Percentiles rank a stretch among this genome's conserved stretches.
phyloP scores from a whole-genome alignment of 2,329 filamentous ascomycete species.

The Xylariaceae sp. region DNA sequence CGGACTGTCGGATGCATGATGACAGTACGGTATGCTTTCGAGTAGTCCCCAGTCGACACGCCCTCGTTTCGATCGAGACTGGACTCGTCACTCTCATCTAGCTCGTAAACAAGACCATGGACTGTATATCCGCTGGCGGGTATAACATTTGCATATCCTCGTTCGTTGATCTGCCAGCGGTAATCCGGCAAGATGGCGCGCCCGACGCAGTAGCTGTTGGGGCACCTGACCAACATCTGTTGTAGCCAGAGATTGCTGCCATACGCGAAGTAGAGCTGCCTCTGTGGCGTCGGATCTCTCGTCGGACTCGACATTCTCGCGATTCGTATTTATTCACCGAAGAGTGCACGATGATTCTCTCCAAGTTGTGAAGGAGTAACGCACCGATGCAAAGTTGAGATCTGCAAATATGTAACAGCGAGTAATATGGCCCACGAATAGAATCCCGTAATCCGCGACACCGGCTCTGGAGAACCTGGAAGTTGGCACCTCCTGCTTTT shows the following conservation, averaged over 20 bases:
- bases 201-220: conserved; percentile 1
- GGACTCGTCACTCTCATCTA: conserved; percentile 1
- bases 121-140: conserved; percentile 3
- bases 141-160: conserved; percentile 3
- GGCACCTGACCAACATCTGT: conserved; percentile 6
- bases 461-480: neutral
- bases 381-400: neutral
- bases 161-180: conserved; percentile 6
- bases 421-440: neutral
- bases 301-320: neutral
- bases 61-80: conserved; percentile 7
- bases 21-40: conserved; percentile 5
- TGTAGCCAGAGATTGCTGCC: conserved; percentile 9
- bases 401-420: neutral
- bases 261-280: conserved; percentile 12
- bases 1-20: neutral
- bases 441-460: neutral
- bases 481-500: neutral
- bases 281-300: neutral
- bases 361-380: neutral
- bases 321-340: neutral
- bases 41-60: conserved; percentile 3
- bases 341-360: neutral
- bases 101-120: conserved; percentile 8
- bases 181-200: conserved; percentile 6